Percentiles rank a stretch among this genome's conserved stretches.
phyloP scores from a whole-genome alignment of 139 green algal genomes.

The Monoraphidium neglectum region DNA sequence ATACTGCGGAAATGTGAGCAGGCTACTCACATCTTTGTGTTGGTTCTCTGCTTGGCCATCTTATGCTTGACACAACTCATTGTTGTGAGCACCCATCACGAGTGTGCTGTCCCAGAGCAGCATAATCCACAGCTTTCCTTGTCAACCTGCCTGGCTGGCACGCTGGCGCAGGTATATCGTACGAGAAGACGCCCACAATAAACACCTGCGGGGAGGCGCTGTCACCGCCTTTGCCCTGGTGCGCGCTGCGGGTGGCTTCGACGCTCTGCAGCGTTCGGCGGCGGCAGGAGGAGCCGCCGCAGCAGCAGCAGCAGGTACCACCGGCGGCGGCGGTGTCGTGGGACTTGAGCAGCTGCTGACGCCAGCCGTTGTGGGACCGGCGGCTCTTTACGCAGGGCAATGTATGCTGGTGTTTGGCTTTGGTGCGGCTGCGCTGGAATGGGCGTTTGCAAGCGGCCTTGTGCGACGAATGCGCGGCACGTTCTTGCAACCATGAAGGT shows the following conservation, averaged over 20 bases:
- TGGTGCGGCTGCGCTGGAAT: conserved; percentile 61
- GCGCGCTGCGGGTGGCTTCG: conserved; percentile 35
- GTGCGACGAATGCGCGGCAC: conserved; percentile 33
- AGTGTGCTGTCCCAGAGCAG: no score
- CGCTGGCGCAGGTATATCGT: not conserved
- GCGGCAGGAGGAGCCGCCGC: not conserved
- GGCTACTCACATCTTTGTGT: no score
- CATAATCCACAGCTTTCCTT: no score
- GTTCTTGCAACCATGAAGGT: no score
- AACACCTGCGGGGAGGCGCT: conserved; percentile 54
- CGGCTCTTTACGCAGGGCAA: conserved; percentile 53
- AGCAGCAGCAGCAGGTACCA: not conserved
- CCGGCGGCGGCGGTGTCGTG: not conserved
- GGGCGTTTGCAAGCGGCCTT: conserved; percentile 39
- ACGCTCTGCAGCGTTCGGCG: conserved; percentile 25
- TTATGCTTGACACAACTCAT: no score
- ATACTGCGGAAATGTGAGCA: no score
- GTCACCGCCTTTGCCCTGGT: conserved; percentile 71
- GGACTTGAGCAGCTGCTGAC: conserved; percentile 18
- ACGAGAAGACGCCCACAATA: conserved; percentile 13
- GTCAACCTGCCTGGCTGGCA: no score
- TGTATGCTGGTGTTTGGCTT: conserved; percentile 69
- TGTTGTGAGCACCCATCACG: no score
- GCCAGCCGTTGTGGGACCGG: conserved; percentile 37
- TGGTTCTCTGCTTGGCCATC: no score